Conservation (phyloP, 768 basidiomycete genomes). For the Hericium coralloides region DNA sequence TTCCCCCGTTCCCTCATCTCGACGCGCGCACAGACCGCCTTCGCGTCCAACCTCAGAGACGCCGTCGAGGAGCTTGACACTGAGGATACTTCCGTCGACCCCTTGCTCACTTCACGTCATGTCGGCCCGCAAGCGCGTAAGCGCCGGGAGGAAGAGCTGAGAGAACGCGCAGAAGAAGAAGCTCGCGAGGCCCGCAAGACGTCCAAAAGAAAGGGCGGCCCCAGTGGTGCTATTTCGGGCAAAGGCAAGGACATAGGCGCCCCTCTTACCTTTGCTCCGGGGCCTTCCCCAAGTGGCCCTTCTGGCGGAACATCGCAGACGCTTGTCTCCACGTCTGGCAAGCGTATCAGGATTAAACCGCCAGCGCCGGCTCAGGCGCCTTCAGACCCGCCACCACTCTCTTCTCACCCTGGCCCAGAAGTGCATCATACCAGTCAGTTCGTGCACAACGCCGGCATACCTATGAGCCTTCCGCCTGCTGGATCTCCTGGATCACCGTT, state of each 20-base stretch:
- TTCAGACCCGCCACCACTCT: slow-evolving; percentile 5
- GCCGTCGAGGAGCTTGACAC: slow-evolving; percentile 36
- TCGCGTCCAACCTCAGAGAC: slow-evolving; percentile 39
- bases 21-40: slow-evolving; percentile 32
- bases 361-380: slow-evolving; percentile 24
- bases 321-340: slow-evolving; percentile 38
- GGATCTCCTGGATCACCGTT: slow-evolving; percentile 12
- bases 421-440: slow-evolving; percentile 9
- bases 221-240: slow-evolving; percentile 10
- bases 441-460: slow-evolving; percentile 11
- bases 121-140: slow-evolving; percentile 35
- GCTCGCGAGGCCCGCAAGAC: slow-evolving; percentile 31
- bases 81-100: slow-evolving; percentile 39
- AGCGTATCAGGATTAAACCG: slow-evolving; percentile 41
- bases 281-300: neutral
- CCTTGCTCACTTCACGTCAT: slow-evolving; percentile 37
- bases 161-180: slow-evolving; percentile 36
- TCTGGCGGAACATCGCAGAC: slow-evolving; percentile 20
- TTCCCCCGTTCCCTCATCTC: slow-evolving; percentile 41
- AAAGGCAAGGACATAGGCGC: slow-evolving; percentile 32
- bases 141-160: slow-evolving; percentile 33
- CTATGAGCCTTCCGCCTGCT: neutral
- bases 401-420: slow-evolving; percentile 13
- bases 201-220: slow-evolving; percentile 20
- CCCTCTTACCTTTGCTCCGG: slow-evolving; percentile 18